Evolutionary conservation across 176 grass and related monocot genomes (phyloP).

Genomic region (Cymbopogon citratus): DNA sequence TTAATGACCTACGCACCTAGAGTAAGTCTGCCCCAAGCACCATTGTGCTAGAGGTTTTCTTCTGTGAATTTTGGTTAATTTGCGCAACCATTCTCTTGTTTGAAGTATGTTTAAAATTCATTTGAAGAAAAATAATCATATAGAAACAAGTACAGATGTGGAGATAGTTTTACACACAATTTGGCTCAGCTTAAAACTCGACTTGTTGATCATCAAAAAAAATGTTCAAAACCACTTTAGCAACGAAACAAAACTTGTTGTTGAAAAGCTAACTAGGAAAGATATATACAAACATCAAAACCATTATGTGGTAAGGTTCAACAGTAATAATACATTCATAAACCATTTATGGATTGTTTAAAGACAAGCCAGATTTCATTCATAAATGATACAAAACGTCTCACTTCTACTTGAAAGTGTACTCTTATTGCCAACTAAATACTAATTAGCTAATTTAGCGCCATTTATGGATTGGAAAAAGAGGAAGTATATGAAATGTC

Average conservation of each 20-base stretch:
- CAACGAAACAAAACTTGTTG: not conserved
- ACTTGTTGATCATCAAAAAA: too few relatives aligned
- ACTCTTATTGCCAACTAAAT: not conserved
- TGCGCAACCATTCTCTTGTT: not conserved
- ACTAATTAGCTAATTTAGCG: not conserved
- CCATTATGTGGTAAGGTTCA: not conserved
- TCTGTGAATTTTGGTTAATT: not conserved
- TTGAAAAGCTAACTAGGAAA: not conserved
- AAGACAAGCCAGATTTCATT: not conserved
- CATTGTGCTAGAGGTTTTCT: not conserved
- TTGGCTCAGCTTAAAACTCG: not conserved
- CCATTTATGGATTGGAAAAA: not conserved
- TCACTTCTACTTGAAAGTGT: not conserved
- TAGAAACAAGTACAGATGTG: not conserved
- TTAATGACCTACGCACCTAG: too few relatives aligned
- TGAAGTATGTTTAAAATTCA: not conserved
- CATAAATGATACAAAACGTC: not conserved
- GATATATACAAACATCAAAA: not conserved
- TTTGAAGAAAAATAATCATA: not conserved
- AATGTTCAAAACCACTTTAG: not conserved
- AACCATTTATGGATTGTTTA: too few relatives aligned
- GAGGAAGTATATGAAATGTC: not conserved
- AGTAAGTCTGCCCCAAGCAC: too few relatives aligned
- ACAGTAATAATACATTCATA: not conserved
- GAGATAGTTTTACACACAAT: not conserved